Base-by-base conservation (phyloP, 306 rosid species). In the Rosa multiflora region DNA sequence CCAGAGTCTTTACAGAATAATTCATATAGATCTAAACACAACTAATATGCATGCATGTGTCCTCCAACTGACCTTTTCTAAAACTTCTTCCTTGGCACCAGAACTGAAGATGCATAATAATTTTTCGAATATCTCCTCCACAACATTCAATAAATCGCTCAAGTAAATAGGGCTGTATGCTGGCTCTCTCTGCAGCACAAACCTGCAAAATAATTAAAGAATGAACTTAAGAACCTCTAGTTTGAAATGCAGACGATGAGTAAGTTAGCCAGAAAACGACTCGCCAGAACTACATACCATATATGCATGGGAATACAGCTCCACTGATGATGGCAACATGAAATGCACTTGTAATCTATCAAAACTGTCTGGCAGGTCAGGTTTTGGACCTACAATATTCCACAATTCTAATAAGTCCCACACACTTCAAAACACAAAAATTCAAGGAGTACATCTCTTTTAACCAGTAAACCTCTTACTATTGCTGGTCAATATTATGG, bases 401-500 rank as follows among this genome's bases (percentile, higher is more conserved):
- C 84, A 85, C 79, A 86, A 82, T 53, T 14, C 49, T 26, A 18
- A 76, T 67, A 44, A 78, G 7, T 42, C 76, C 15, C 10, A 1
- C 49, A 81, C 52, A 68, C 40, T 73, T 55, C n/a, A 55, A 82
- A 77, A 75, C 84, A 81, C 74, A 40, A 39, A 78, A 39, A 35
- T 40, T 46, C 70, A 79, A 74, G 44, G 35, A 81, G 82, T 64
- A 67, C 58, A 81, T 37, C 32, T n/a, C 67, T 56, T 44, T 47
- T 73, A 55, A 78, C 32, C 39, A 56, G 74, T 63, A 70, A 81
- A 86, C 77, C 85, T 80, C 95, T 92, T 91, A 95, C 99, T 84
- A 69, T 91, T 90, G 97, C 97, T 88, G 86, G 99, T 95, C 85
- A 95, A 73, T 85, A 95, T 85, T 78, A 95, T 92, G 73, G 99